Base-by-base conservation (phyloP, 2,329 filamentous ascomycete species). In the Diplocarpon rosae region DNA sequence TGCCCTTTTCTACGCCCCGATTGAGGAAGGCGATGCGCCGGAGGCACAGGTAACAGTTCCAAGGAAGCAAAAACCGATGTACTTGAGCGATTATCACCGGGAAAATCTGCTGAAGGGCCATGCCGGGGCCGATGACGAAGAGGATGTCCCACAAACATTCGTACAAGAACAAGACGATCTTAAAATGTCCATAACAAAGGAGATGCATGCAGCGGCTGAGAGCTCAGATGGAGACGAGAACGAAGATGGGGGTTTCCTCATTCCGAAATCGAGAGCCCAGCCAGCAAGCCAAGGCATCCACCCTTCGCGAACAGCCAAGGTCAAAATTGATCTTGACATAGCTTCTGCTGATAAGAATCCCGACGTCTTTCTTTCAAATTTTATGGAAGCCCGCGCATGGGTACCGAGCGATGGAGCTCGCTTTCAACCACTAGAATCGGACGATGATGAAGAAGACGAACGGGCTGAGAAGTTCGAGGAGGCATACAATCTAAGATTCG, bases 401-500 rank as follows among this genome's bases (percentile, higher is more conserved):
- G 75, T 90, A 6, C 78, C 84, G 0, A 74, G 75, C 9, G 77
- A 76, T 42, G 72, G 70, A 34, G 71, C 76, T 16, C 74, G 75
- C 34, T 88, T 85, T 65, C 72, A 89, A 56, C 85, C 89, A 0
- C 84, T 98, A 46, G 87, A 95, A 60, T 95, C 88, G 0, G 92
- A 98, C 55, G 88, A 95, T 41, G 86, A 72, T 2, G 71, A 73
- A 38, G 69, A 85, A 35, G 78, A 85, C 27, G 73, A 76, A 24
- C 73, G 77, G 37, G 89, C 89, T 20, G 90, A 96, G 36, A 78
- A 83, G 49, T 94, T 90, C 58, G 92, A 98, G 66, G 75, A 85
- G 52, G 89, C 89, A 4, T 98, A 95, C 68, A 98, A 98, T 66
- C 68, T 95, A 66, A 83, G 92, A 29, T 98, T 98, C 59, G 92